Base-by-base conservation (phyloP, 2,329 filamentous ascomycete genomes). In the Elsinoe batatas region DNA sequence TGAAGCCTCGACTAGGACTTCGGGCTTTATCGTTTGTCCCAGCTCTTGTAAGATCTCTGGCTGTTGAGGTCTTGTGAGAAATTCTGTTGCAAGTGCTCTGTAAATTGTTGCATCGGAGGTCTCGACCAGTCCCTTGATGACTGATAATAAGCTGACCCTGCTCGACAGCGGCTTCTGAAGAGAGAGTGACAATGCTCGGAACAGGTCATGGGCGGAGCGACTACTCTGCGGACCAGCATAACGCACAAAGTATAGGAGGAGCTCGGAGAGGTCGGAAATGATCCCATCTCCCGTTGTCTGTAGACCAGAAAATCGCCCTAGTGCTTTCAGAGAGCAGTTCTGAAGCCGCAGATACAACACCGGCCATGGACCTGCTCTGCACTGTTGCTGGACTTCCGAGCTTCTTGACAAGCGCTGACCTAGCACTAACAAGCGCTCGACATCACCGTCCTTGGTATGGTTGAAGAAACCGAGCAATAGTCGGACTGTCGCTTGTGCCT, bases 391-490 rank as follows among this genome's bases (percentile, higher is more conserved):
- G 8, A 53, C 47, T 1, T 62, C 61, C 37, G 62, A 55, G 8
- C 61, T 65, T 46, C 63, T 64, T 47, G 68, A 68, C 56, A 74
- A 69, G 18, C 72, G 67, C 33, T 63, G 61, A 15, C 69, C 69
- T 58, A 69, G 74, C 61, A 69, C 68, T 4, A 63, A 61, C 63
- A 77, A 65, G 40, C 74, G 64, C 20, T 61, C 54, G 7, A 72
- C 57, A 58, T 77, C 75, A 3, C 67, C 63, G 33, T 68, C 64
- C 20, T 64, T 65, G 30, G 62, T 64, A 5, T 68, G 64, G 4
- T 65, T 67, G 49, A 69, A 70, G 63, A 78, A 78, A 17, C 70
- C 66, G 38, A 77, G 64, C 51, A 78, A 63, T 12, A 69, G 64
- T 43, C 70, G 67, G 36, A 77, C 61, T 59, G 75, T 72, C 42